Evolutionary conservation across 768 basidiomycete genomes (phyloP), one percentile per base, ranked within the genome.

Genomic region (Epithele typhae): DNA sequence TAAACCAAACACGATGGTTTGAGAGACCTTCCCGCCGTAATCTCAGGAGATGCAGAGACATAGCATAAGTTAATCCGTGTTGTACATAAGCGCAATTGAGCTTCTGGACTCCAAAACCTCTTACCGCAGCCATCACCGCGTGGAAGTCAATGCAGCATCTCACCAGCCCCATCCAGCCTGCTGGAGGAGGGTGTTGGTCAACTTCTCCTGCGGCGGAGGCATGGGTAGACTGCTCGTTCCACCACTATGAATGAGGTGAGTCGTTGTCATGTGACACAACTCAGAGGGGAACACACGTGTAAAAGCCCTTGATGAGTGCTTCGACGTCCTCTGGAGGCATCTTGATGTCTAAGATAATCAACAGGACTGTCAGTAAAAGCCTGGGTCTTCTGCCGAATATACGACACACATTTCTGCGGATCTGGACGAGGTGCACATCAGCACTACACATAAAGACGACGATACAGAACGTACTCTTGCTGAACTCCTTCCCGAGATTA

Each of bases 401-500:
- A n/a, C n/a, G n/a, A 36, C 35, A 6, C n/a, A 36, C 83, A 85
- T 64, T 87, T 85, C 59, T 77, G 74, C n/a, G 84, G 82, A 64
- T 85, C 83, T 85, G 38, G 5, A 1, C 6, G 17, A 36, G 35
- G 14, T 14, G 17, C 35, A 25, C 45, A 39, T 50, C 43, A 45
- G 56, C 17, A 14, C 4, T 19, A 15, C 46, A 37, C 23, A 44
- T 19, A 2, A n/a, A n/a, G n/a, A n/a, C 15, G 17, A 19, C 36
- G 30, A 22, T 25, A 40, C 17, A 25, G 54, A 2, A 69, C 77
- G 58, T 53, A 90, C 90, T 88, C 69, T 86, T 88, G 62, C 87
- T 89, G 55, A 90, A 88, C 53, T 91, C 87, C 62, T 85, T 89
- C 35, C 87, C 88, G 30, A 73, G 74, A 56, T 86, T 80, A 61